Conservation (phyloP, 129 eudicot genomes). For the Sambucus nigra region DNA sequence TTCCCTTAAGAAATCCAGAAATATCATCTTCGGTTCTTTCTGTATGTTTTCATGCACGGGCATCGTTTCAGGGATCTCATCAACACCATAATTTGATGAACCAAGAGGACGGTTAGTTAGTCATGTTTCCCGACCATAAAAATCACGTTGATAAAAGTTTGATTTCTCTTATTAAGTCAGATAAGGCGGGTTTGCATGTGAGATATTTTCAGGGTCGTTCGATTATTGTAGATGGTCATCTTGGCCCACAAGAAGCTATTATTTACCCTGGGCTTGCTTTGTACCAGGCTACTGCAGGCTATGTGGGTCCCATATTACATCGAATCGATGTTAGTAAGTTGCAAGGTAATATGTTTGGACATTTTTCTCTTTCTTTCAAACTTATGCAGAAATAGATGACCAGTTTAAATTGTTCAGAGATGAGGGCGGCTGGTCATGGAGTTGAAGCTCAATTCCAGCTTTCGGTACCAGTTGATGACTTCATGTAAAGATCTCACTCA, state of each 20-base stretch:
- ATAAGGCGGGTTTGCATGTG: slow-evolving; percentile 65
- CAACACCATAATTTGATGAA: slow-evolving; percentile 65
- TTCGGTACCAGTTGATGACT: slow-evolving; percentile 93
- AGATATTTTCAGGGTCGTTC: slow-evolving; percentile 79
- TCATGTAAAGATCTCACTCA: slow-evolving; percentile 81
- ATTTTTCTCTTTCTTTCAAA: slow-evolving; percentile 66
- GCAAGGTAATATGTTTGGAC: slow-evolving; percentile 57
- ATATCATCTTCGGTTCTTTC: slow-evolving; percentile 87
- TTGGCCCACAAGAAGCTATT: slow-evolving; percentile 89
- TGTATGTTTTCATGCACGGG: slow-evolving; percentile 74
- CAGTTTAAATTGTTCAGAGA: slow-evolving; percentile 77
- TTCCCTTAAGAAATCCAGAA: slow-evolving; percentile 75
- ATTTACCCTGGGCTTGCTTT: slow-evolving; percentile 90
- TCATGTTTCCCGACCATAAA: slow-evolving; percentile 73
- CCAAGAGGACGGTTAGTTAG: slow-evolving; percentile 71
- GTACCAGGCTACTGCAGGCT: slow-evolving; percentile 95
- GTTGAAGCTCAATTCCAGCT: slow-evolving; percentile 95
- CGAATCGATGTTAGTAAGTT: slow-evolving; percentile 42
- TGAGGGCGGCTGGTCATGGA: slow-evolving; percentile 98
- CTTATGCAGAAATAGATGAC: slow-evolving; percentile 94
- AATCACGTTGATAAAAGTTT: slow-evolving; percentile 73
- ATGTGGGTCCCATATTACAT: slow-evolving; percentile 71
- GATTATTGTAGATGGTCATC: slow-evolving; percentile 88
- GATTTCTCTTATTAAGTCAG: slow-evolving; percentile 69
- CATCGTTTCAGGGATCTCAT: slow-evolving; percentile 87